Base-by-base conservation (phyloP, 2,329 filamentous ascomycete genomes). In the Alternaria arborescens region DNA sequence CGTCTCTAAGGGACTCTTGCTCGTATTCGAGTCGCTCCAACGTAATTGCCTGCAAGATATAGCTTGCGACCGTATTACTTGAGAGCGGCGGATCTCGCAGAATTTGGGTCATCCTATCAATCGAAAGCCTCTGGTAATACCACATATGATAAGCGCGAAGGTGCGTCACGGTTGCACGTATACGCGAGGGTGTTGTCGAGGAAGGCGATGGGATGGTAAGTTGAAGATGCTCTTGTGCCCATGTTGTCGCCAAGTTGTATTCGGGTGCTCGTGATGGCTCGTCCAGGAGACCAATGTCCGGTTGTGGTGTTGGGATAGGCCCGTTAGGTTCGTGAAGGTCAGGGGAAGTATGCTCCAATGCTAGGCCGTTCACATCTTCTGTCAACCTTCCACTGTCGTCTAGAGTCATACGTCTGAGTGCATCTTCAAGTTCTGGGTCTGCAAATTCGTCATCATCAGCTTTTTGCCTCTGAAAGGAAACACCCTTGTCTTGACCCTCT, bases 71-170 rank as follows among this genome's bases (percentile, higher is more conserved):
- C 6, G 76, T 78, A 41, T 54, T 71, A 42, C 61, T 48, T 30
- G 69, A 61, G 14, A 78, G 64, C 16, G 75, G 75, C 11, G 73
- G 74, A 32, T 77, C 68, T 7, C 73, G 64, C 42, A 77, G 28
- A n/a, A 71, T 60, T 5, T 41, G 22, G 7, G 68, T 71, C 30
- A 77, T 68, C 7, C 65, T 62, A 4, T 64, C 61, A 8, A 77
- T 14, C 2, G 67, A 34, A 7, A 77, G 55, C 3, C 60, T 50
- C 53, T 77, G 75, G 34, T 72, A 58, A 34, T 73, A 60, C 76
- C 76, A 78, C 36, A 78, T 55, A 41, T 76, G 67, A 57, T 78
- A 78, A 8, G 73, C 72, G 12, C 75, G 74, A 14, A 78, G 69
- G 52, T 71, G 72, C 2, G 71, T 59, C 3, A 73, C 32, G 6